Evolutionary conservation across 176 grass and related monocot species (phyloP).

Genomic region (Calamus simplicifolius): DNA sequence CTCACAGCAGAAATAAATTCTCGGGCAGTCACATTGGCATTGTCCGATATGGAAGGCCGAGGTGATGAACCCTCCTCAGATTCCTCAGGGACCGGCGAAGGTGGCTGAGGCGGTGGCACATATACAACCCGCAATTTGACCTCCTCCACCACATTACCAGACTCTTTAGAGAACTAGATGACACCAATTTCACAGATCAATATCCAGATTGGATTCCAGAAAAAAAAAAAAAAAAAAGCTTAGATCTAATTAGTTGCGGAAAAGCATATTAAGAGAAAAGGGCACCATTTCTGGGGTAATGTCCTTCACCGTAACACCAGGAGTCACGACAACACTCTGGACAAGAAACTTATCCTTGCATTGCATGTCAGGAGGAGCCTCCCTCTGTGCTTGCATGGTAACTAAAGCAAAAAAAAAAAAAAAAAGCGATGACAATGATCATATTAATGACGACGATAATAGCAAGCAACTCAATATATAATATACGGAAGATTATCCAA

Average conservation of each 20-base stretch:
- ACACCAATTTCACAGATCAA: neutral
- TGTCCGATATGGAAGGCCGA: too few relatives aligned
- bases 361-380: constrained; percentile 46
- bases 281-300: constrained; percentile 51
- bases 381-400: constrained; percentile 65
- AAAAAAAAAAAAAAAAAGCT: neutral
- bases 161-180: constrained; percentile 64
- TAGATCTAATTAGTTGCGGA: constrained; percentile 5
- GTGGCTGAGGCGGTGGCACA: constrained; percentile 15
- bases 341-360: constrained; percentile 81
- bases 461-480: too few relatives aligned
- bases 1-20: constrained; percentile 21
- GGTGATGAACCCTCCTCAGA: too few relatives aligned
- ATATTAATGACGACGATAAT: too few relatives aligned
- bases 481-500: neutral
- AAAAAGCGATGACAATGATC: too few relatives aligned
- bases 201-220: neutral
- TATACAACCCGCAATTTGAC: constrained; percentile 62
- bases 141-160: constrained; percentile 59
- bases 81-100: too few relatives aligned
- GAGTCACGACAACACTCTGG: constrained; percentile 41
- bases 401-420: constrained; percentile 24
- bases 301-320: constrained; percentile 42
- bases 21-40: constrained; percentile 26
- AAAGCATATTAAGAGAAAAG: neutral